Percentiles rank a stretch among this genome's conserved stretches.
Evolutionary conservation across 2,329 filamentous ascomycete species (phyloP).

Genomic region (Tolypocladium endophyticum): DNA sequence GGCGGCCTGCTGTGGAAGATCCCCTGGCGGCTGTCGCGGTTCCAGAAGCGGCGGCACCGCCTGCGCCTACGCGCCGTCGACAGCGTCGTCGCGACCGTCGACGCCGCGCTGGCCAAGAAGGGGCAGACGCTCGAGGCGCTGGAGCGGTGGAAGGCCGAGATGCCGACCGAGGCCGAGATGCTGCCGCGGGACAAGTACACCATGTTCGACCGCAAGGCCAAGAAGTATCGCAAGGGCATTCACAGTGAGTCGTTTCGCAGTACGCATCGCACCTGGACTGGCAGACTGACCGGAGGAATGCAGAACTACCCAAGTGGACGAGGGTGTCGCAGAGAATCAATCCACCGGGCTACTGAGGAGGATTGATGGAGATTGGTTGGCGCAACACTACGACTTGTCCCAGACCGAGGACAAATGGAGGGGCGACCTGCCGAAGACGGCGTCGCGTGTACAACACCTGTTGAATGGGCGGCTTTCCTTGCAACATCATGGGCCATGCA

Average conservation of each 20-base stretch:
- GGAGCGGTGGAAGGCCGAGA: constrained; percentile 86
- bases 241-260: constrained; percentile 60
- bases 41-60: constrained; percentile 82
- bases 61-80: constrained; percentile 78
- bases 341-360: constrained; percentile 74
- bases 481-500: neutral
- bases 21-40: constrained; percentile 86
- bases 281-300: constrained; percentile 8
- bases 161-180: constrained; percentile 96
- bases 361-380: neutral
- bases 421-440: neutral
- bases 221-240: constrained; percentile 91
- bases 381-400: neutral
- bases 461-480: constrained; percentile 7
- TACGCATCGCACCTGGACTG: neutral
- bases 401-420: neutral
- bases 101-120: constrained; percentile 64
- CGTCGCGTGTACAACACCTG: constrained; percentile 17
- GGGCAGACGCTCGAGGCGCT: constrained; percentile 65
- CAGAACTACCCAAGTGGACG: constrained; percentile 86
- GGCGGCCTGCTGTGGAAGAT: constrained; percentile 92
- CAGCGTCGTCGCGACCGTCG: constrained; percentile 72
- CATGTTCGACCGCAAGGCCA: constrained; percentile 92
- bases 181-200: constrained; percentile 94
- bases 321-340: constrained; percentile 89